Conservation (phyloP, 345 rosid species). For the Eucalyptus pauciflora region DNA sequence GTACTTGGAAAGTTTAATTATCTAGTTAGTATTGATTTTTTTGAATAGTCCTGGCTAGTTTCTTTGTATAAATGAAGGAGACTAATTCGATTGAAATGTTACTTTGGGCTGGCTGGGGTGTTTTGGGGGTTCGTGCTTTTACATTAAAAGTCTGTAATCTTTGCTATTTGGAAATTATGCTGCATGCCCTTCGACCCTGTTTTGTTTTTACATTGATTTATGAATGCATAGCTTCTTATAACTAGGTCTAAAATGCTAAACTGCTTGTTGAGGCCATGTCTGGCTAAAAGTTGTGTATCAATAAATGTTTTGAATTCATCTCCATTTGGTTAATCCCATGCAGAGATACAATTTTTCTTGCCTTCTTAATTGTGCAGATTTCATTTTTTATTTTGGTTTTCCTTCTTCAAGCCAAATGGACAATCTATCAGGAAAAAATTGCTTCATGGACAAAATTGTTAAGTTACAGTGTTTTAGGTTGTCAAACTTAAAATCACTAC, state of each 20-base stretch:
- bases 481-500: not conserved
- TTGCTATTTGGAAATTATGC: not conserved
- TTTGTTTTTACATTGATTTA: not conserved
- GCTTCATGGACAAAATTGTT: not conserved
- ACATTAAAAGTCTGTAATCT: not conserved
- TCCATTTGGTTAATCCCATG: not conserved
- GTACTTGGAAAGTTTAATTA: not conserved
- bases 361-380: not conserved
- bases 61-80: not conserved
- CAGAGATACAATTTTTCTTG: not conserved
- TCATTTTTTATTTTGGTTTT: not conserved
- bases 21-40: not conserved
- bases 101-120: too few relatives aligned
- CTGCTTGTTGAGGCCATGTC: not conserved
- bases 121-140: not conserved
- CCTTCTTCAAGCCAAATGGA: not conserved
- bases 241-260: not conserved
- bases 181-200: not conserved
- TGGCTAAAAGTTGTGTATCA: not conserved
- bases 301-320: not conserved
- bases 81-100: not conserved
- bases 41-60: not conserved
- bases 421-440: not conserved
- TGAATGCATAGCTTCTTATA: not conserved
- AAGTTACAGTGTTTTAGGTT: not conserved